Conservation (phyloP, 306 rosid genomes). For the Acacia crassicarpa region DNA sequence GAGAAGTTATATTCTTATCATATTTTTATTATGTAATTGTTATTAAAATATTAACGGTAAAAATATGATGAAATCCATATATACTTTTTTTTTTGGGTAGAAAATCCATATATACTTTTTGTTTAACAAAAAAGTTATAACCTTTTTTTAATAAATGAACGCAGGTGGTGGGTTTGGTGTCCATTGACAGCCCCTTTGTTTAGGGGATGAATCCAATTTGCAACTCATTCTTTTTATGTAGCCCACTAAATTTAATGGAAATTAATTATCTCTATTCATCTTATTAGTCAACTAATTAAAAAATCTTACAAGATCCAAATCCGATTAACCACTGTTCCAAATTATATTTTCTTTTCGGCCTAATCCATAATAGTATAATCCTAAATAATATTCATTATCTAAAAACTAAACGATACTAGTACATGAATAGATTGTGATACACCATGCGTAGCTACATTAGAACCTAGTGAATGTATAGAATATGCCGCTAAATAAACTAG, state of each 20-base stretch:
- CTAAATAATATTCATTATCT: too few relatives aligned
- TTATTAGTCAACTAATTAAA: background rate
- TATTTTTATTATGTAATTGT: background rate
- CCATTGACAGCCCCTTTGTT: background rate
- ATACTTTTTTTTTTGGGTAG: too few relatives aligned
- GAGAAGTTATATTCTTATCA: background rate
- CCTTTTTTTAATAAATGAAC: background rate
- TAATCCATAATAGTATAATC: too few relatives aligned
- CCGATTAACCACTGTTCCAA: too few relatives aligned
- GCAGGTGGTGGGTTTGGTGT: background rate
- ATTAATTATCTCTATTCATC: background rate
- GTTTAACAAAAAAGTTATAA: background rate
- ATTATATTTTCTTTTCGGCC: too few relatives aligned
- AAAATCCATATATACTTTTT: background rate
- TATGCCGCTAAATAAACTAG: too few relatives aligned
- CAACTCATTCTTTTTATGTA: background rate
- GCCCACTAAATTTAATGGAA: background rate
- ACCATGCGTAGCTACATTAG: too few relatives aligned
- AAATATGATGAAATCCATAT: background rate
- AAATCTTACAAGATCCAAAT: too few relatives aligned
- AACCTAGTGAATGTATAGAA: too few relatives aligned
- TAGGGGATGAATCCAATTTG: background rate
- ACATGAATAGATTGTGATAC: too few relatives aligned
- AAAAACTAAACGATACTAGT: too few relatives aligned
- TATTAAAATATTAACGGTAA: background rate